phyloP scores from a whole-genome alignment of 768 basidiomycete genomes.

The Amanita brunnescens region DNA sequence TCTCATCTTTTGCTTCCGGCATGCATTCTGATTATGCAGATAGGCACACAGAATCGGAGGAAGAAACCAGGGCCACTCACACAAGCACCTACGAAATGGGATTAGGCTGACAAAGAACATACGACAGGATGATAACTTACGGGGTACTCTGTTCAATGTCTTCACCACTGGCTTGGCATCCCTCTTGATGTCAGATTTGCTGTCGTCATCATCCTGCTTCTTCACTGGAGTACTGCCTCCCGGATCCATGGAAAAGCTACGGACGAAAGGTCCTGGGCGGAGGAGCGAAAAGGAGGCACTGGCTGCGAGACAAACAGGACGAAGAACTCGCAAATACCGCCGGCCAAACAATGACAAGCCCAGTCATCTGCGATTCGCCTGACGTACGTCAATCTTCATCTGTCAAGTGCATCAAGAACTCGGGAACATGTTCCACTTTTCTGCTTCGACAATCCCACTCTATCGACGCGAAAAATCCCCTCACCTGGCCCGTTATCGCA shows the following conservation, averaged over 20 bases:
- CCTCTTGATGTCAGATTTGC: conserved; percentile 42
- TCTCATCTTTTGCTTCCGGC: conserved; percentile 94
- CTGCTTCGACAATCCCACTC: background rate
- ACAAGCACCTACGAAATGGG: conserved; percentile 55
- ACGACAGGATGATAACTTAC: conserved; percentile 36
- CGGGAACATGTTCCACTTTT: background rate
- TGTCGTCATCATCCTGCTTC: conserved; percentile 53
- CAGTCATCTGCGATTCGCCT: background rate
- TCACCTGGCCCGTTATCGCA: background rate
- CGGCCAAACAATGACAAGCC: conserved; percentile 13
- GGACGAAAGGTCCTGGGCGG: conserved; percentile 11
- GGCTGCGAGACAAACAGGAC: conserved; percentile 16
- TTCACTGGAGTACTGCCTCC: conserved; percentile 31
- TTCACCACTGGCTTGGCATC: conserved; percentile 67
- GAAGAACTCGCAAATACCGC: background rate
- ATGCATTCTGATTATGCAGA: conserved; percentile 64
- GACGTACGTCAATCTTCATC: background rate
- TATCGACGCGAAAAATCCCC: background rate
- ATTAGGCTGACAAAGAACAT: conserved; percentile 4
- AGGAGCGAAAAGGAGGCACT: conserved; percentile 14
- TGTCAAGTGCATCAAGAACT: background rate
- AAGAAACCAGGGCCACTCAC: conserved; percentile 33
- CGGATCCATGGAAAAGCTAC: conserved; percentile 27
- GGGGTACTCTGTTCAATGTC: conserved; percentile 80
- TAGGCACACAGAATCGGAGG: conserved; percentile 11